These are phyloP conservation scores for Vaucheria bursata DNA, from an alignment of 352 stramenopile species.

Conservation along the genomic window DNA sequence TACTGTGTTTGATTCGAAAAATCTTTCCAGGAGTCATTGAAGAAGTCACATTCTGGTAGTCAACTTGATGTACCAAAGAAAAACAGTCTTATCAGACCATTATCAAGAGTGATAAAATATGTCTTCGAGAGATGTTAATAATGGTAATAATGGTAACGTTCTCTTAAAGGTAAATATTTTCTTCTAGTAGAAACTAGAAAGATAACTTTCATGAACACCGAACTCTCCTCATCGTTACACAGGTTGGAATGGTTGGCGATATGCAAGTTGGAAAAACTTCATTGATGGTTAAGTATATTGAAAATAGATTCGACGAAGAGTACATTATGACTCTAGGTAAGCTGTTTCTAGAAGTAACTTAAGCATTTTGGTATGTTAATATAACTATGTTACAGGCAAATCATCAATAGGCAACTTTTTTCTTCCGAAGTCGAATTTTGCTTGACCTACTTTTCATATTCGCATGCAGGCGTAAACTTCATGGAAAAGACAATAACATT, in stretches of 20 bases:
- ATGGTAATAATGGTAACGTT: too few species aligned
- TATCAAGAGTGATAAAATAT: too few species aligned
- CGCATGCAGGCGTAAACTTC: slow-evolving; percentile 74
- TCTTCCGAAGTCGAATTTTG: not conserved
- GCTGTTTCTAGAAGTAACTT: too few species aligned
- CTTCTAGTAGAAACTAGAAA: too few species aligned
- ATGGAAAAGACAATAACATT: slow-evolving; percentile 89
- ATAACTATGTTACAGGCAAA: not conserved
- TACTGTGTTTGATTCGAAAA: too few species aligned
- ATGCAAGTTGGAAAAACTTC: slow-evolving; percentile 85
- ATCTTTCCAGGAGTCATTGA: too few species aligned
- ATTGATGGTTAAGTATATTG: slow-evolving; percentile 90
- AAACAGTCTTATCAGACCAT: too few species aligned
- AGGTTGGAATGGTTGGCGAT: slow-evolving; percentile 85
- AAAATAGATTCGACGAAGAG: slow-evolving; percentile 87
- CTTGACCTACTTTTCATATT: not conserved
- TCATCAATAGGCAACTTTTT: too few species aligned
- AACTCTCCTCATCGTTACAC: slow-evolving; percentile 54
- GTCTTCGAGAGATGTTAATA: too few species aligned
- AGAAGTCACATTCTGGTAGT: too few species aligned
- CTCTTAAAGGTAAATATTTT: too few species aligned
- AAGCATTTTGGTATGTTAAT: not conserved
- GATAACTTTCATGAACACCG: not conserved
- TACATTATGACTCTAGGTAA: slow-evolving; percentile 86
- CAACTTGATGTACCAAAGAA: too few species aligned